Evolutionary conservation across 139 green algal genomes (phyloP).

Genomic region (Chlamydomonas sp.): DNA sequence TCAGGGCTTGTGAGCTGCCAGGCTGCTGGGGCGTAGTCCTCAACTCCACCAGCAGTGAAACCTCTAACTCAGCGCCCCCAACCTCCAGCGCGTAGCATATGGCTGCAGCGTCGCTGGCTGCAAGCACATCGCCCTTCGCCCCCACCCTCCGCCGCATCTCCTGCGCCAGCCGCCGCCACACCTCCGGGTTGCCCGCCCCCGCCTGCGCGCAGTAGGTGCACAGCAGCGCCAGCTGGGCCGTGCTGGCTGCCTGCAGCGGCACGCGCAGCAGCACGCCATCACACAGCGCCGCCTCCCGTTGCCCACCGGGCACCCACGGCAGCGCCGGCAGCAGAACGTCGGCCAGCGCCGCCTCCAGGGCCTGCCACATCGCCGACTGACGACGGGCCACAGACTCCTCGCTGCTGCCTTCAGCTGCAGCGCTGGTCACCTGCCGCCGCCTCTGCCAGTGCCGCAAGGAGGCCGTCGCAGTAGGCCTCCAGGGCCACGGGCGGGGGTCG

Average conservation of each 20-base stretch:
- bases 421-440: too few species aligned
- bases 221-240: not conserved
- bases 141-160: too few species aligned
- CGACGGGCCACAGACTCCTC: not conserved
- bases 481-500: not conserved
- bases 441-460: not conserved
- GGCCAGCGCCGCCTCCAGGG: not conserved
- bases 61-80: not conserved
- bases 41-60: too few species aligned
- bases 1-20: not conserved
- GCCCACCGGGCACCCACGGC: not conserved
- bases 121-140: too few species aligned
- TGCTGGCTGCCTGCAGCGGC: not conserved
- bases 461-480: not conserved
- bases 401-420: too few species aligned
- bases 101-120: too few species aligned
- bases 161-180: not conserved
- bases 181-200: not conserved
- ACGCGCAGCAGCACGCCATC: not conserved
- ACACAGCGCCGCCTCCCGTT: not conserved
- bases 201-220: not conserved
- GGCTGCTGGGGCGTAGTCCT: not conserved
- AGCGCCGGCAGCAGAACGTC: not conserved
- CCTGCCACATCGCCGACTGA: not conserved
- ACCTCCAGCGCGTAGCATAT: not conserved